phyloP scores from a whole-genome alignment of 2,329 filamentous ascomycete genomes.

The Alternaria sp. region DNA sequence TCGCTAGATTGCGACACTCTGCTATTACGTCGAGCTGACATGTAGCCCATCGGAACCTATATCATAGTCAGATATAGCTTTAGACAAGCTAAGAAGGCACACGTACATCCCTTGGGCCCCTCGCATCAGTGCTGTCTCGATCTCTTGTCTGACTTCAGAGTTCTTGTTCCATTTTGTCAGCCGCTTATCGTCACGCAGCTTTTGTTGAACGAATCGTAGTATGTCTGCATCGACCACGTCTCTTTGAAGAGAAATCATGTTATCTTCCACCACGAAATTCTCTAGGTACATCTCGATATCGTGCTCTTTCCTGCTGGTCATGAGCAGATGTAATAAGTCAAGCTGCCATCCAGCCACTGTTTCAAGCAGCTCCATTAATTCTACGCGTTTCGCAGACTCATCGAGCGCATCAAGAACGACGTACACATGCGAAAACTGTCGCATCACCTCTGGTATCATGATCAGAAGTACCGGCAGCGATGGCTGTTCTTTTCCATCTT shows the following conservation, averaged over 20 bases:
- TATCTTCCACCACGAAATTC: constrained; percentile 9
- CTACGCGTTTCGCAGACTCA: constrained; percentile 28
- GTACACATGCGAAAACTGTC: constrained; percentile 24
- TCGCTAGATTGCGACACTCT: constrained; percentile 24
- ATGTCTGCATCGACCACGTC: constrained; percentile 37
- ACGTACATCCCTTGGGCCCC: constrained; percentile 35
- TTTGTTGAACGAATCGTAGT: constrained; percentile 31
- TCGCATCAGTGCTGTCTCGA: constrained; percentile 38
- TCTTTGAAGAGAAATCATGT: constrained; percentile 30
- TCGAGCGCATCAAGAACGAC: constrained; percentile 39
- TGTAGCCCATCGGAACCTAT: constrained; percentile 37
- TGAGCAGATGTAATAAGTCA: constrained; percentile 29
- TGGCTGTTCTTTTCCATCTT: constrained; percentile 30
- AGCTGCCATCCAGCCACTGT: constrained; percentile 27
- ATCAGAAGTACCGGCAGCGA: constrained; percentile 26
- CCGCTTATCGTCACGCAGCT: constrained; percentile 43
- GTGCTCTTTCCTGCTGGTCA: constrained; percentile 38
- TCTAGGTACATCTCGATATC: constrained; percentile 33
- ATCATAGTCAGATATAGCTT: neutral
- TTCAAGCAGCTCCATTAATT: constrained; percentile 30
- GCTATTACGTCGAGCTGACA: constrained; percentile 33
- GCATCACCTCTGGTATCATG: constrained; percentile 29
- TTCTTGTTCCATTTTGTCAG: constrained; percentile 36
- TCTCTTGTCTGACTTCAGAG: constrained; percentile 29
- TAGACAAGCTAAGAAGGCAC: neutral